Percentiles rank a stretch among this genome's conserved stretches.
Conservation (phyloP, 1,139 yeast genomes). For the Candida frijolesensis region DNA sequence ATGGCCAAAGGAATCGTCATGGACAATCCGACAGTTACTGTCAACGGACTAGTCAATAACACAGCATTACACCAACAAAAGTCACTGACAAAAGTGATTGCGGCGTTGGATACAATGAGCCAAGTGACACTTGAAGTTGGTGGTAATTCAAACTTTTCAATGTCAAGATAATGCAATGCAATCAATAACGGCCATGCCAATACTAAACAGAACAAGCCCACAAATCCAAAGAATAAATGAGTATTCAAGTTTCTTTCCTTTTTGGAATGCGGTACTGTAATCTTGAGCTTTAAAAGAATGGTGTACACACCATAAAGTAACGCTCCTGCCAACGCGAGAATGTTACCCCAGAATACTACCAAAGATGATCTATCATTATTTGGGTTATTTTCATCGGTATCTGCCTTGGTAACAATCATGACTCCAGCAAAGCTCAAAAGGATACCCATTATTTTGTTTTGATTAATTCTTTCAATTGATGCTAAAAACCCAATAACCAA, state of each 20-base stretch:
- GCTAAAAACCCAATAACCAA: conserved; percentile 76
- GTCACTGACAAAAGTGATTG: conserved; percentile 82
- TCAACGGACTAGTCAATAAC: conserved; percentile 86
- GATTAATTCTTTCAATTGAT: conserved; percentile 68
- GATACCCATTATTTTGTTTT: conserved; percentile 67
- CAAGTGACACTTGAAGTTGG: conserved; percentile 50
- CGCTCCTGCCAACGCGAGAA: conserved; percentile 82
- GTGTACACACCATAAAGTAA: conserved; percentile 90
- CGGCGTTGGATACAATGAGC: conserved; percentile 64
- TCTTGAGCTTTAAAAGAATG: conserved; percentile 73
- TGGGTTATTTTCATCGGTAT: conserved; percentile 36
- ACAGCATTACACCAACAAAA: conserved; percentile 97
- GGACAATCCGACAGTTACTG: conserved; percentile 92
- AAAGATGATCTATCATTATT: conserved; percentile 28
- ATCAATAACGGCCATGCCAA: conserved; percentile 84
- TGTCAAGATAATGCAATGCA: conserved; percentile 58
- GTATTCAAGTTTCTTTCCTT: conserved; percentile 79
- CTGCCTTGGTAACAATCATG: conserved; percentile 68
- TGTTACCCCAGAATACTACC: conserved; percentile 68
- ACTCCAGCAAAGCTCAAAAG: conserved; percentile 79
- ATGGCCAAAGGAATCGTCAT: conserved; percentile 93
- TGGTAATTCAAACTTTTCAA: conserved; percentile 77
- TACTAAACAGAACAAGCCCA: conserved; percentile 77
- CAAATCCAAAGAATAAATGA: conserved; percentile 90
- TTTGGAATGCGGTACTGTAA: conserved; percentile 44